These are phyloP conservation scores for Verbascum thapsus DNA, from an alignment of 257 asterid genomes.

Conservation along the genomic window DNA sequence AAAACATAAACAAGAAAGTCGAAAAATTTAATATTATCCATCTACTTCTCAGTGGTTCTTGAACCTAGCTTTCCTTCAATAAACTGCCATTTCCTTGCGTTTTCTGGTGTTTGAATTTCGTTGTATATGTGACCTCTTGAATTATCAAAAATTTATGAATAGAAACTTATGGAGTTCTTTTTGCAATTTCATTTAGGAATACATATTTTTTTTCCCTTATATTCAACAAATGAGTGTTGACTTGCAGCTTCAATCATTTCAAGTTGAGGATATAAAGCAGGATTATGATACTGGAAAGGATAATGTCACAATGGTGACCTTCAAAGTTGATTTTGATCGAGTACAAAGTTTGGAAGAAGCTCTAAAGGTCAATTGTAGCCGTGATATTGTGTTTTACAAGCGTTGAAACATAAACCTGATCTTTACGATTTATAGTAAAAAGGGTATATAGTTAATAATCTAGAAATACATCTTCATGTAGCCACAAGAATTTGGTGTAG, in stretches of 20 bases:
- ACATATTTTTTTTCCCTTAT: too few species aligned
- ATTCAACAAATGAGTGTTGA: conserved; percentile 2
- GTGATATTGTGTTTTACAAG: conserved; percentile 74
- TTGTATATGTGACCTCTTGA: neutral
- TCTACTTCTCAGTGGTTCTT: conserved; percentile 6
- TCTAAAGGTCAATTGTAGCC: conserved; percentile 70
- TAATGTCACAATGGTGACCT: conserved; percentile 69
- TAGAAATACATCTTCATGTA: neutral
- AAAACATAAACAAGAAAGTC: neutral
- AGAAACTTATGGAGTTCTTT: neutral
- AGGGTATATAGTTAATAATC: neutral
- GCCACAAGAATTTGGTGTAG: conserved; percentile 1
- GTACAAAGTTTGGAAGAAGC: conserved; percentile 81
- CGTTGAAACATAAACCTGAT: conserved; percentile 26
- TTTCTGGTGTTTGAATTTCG: neutral
- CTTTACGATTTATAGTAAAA: neutral
- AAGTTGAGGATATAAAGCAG: conserved; percentile 92
- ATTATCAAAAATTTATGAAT: neutral
- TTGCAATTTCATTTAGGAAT: neutral
- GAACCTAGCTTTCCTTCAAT: neutral
- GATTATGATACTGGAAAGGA: conserved; percentile 93
- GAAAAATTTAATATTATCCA: neutral
- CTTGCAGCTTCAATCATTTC: conserved; percentile 78
- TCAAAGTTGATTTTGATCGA: conserved; percentile 84
- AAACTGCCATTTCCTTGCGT: neutral